Conservation (phyloP, 140 eudicot genomes). For the Cichorium intybus region DNA sequence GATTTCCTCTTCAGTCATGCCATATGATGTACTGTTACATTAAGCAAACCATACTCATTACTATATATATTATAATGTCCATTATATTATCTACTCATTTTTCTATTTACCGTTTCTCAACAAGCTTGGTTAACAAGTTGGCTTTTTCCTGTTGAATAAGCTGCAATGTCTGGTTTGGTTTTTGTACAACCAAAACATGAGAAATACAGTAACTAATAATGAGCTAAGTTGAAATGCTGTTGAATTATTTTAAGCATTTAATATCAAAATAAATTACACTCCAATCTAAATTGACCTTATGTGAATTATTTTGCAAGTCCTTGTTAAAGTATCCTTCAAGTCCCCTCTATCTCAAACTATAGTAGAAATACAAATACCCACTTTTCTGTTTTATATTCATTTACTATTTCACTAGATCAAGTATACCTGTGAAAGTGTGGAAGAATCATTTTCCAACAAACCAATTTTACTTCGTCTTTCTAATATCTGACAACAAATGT, state of each 20-base stretch:
- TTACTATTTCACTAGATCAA: no score
- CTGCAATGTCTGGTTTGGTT: constrained; percentile 61
- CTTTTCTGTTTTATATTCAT: not conserved
- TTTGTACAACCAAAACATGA: constrained; percentile 16
- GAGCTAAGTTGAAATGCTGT: constrained; percentile 13
- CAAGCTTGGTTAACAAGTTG: constrained; percentile 52
- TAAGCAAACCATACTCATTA: constrained; percentile 15
- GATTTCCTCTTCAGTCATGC: constrained; percentile 53
- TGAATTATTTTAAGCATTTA: not conserved
- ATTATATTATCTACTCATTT: constrained; percentile 7
- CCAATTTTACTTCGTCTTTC: constrained; percentile 58
- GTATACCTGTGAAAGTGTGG: constrained; percentile 63
- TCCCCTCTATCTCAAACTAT: not conserved
- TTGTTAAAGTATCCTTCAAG: not conserved
- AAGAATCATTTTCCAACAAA: constrained; percentile 63
- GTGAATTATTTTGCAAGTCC: constrained; percentile 5
- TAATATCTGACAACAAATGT: constrained; percentile 61
- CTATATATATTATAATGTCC: constrained; percentile 1
- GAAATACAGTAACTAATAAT: not conserved
- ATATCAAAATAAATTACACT: not conserved
- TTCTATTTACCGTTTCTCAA: constrained; percentile 56
- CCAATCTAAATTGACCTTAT: not conserved
- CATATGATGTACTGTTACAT: constrained; percentile 58
- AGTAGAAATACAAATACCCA: not conserved
- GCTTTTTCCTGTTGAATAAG: constrained; percentile 72